These are phyloP conservation scores for Amborella trichopoda DNA, from an alignment of 164 flowering plant genomes.

Conservation along the genomic window DNA sequence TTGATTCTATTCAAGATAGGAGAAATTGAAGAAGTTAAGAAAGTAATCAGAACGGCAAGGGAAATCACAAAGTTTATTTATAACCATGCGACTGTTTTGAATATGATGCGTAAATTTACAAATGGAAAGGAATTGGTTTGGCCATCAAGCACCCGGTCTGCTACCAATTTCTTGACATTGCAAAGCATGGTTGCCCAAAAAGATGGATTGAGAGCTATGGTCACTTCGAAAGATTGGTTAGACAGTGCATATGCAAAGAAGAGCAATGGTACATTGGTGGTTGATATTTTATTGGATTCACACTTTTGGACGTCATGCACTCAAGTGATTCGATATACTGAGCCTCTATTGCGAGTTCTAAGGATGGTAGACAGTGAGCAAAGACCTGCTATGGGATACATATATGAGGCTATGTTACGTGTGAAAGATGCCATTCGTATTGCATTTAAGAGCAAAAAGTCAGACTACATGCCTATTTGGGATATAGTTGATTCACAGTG, in stretches of 20 bases:
- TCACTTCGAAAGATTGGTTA: slow-evolving; percentile 66
- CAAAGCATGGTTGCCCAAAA: slow-evolving; percentile 47
- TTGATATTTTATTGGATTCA: slow-evolving; percentile 42
- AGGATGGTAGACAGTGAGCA: slow-evolving; percentile 37
- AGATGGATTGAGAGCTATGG: slow-evolving; percentile 51
- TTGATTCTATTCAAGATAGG: slow-evolving; percentile 1
- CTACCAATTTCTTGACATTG: slow-evolving; percentile 8
- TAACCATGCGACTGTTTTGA: background rate
- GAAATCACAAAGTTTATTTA: slow-evolving; percentile 1
- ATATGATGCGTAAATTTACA: slow-evolving; percentile 3
- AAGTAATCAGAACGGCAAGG: background rate
- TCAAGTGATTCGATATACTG: slow-evolving; percentile 43
- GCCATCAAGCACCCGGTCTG: slow-evolving; percentile 1
- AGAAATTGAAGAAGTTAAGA: background rate
- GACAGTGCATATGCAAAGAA: slow-evolving; percentile 41
- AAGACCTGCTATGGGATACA: slow-evolving; percentile 40
- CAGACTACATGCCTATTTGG: slow-evolving; percentile 70
- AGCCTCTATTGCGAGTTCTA: slow-evolving; percentile 55
- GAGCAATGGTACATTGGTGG: slow-evolving; percentile 70
- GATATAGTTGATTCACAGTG: slow-evolving; percentile 49
- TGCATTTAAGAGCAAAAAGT: slow-evolving; percentile 47
- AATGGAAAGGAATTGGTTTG: slow-evolving; percentile 1
- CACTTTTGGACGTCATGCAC: slow-evolving; percentile 79
- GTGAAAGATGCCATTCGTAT: slow-evolving; percentile 56
- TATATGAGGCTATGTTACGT: slow-evolving; percentile 58